phyloP scores from a whole-genome alignment of 2,329 filamentous ascomycete species.

The Neofusicoccum umdonicola region DNA sequence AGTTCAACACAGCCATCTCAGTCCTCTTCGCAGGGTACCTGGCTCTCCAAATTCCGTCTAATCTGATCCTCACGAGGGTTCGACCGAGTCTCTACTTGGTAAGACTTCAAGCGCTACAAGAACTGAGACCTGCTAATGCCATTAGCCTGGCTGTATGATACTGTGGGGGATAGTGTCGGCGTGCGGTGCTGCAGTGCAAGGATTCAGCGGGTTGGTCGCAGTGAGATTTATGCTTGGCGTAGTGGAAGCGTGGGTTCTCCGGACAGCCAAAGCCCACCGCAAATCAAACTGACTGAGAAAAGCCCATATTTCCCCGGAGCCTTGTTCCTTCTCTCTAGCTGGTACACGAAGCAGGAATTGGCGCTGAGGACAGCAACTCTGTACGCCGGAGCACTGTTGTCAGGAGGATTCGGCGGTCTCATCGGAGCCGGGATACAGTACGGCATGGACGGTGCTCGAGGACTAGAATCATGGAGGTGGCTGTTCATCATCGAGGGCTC shows the following conservation, averaged over 20 bases:
- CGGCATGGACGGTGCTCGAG: constrained; percentile 32
- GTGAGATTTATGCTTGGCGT: constrained; percentile 13
- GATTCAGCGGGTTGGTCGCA: background rate
- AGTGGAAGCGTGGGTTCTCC: constrained; percentile 4
- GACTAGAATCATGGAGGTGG: constrained; percentile 32
- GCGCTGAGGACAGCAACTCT: constrained; percentile 52
- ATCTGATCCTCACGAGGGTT: constrained; percentile 40
- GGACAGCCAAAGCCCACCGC: too few relatives aligned
- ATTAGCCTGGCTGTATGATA: background rate
- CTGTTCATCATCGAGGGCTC: background rate
- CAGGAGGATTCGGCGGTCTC: constrained; percentile 52
- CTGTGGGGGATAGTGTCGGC: constrained; percentile 1
- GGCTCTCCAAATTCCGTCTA: constrained; percentile 37
- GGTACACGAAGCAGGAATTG: constrained; percentile 55
- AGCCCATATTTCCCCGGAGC: constrained; percentile 34
- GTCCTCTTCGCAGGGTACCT: constrained; percentile 54
- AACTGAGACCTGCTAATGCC: background rate
- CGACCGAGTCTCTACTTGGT: background rate
- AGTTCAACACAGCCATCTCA: constrained; percentile 50
- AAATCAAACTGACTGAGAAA: background rate
- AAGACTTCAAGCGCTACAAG: background rate
- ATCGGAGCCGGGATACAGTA: constrained; percentile 53
- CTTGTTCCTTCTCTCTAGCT: constrained; percentile 50
- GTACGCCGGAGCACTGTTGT: constrained; percentile 51
- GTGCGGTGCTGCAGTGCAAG: constrained; percentile 1